Conservation (phyloP, 495 filamentous ascomycete species). For the Saxophila tyrrhenica region DNA sequence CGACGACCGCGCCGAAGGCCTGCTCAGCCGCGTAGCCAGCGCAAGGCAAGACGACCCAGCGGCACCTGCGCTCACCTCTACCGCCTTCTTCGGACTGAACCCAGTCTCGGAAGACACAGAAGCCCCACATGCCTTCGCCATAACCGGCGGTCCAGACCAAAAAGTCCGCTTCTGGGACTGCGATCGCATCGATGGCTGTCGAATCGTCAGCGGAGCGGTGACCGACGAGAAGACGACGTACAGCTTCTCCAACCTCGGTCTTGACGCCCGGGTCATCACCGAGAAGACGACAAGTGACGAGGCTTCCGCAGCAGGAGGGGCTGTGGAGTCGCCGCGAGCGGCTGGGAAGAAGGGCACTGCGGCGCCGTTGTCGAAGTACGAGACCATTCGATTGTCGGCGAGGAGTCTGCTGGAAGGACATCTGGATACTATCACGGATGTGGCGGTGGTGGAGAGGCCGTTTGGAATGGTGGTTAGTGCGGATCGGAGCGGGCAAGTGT, state of each 20-base stretch:
- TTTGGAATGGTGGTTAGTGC: constrained; percentile 88
- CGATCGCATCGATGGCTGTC: constrained; percentile 55
- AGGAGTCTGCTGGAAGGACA: constrained; percentile 71
- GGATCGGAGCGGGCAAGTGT: constrained; percentile 84
- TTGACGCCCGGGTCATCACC: constrained; percentile 56
- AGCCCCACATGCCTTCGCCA: constrained; percentile 53
- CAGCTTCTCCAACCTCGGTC: constrained; percentile 54
- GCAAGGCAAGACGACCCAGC: constrained; percentile 22
- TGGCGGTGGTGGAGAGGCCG: constrained; percentile 74
- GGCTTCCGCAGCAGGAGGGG: constrained; percentile 14
- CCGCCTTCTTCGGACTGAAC: constrained; percentile 43
- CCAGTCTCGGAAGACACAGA: constrained; percentile 47
- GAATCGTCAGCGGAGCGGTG: constrained; percentile 68
- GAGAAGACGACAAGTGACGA: constrained; percentile 50
- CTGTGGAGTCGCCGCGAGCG: constrained; percentile 26
- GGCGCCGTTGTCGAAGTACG: constrained; percentile 40
- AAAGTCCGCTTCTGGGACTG: constrained; percentile 93
- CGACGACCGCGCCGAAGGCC: constrained; percentile 75
- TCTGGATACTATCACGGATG: constrained; percentile 78
- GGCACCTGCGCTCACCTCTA: constrained; percentile 37
- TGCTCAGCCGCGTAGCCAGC: constrained; percentile 79
- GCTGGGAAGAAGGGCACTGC: constrained; percentile 2
- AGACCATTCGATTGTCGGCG: constrained; percentile 81
- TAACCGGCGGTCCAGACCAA: constrained; percentile 80
- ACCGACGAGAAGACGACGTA: constrained; percentile 59